A percentile compares a stretch with the other conserved stretches of the same genome.
These are phyloP conservation scores for Nemania bipapillata DNA, from an alignment of 2,329 filamentous ascomycete genomes.

Conservation along the genomic window DNA sequence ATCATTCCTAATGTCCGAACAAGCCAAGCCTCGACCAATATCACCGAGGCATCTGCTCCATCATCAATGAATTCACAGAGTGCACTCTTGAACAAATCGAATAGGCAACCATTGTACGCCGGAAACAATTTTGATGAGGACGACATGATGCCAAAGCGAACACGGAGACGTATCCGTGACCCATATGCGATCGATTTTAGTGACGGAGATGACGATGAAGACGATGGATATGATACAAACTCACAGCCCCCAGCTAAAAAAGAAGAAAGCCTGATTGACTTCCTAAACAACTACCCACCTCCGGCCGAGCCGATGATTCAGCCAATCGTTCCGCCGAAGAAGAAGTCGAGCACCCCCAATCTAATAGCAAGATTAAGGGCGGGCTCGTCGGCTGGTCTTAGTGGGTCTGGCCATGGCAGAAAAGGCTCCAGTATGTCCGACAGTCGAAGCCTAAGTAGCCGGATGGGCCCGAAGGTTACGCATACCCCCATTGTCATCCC, in stretches of 20 bases:
- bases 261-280: slow-evolving; percentile 78
- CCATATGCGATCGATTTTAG: slow-evolving; percentile 92
- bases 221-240: slow-evolving; percentile 62
- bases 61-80: slow-evolving; percentile 81
- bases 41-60: slow-evolving; percentile 68
- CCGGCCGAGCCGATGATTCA: slow-evolving; percentile 62
- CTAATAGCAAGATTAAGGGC: slow-evolving; percentile 68
- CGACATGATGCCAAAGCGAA: slow-evolving; percentile 73
- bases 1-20: slow-evolving; percentile 66
- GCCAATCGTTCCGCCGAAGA: slow-evolving; percentile 62
- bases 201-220: slow-evolving; percentile 72
- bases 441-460: slow-evolving; percentile 56
- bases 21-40: slow-evolving; percentile 66
- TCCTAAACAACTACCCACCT: slow-evolving; percentile 75
- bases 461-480: slow-evolving; percentile 53
- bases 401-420: slow-evolving; percentile 34
- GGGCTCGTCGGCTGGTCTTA: slow-evolving; percentile 48
- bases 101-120: slow-evolving; percentile 53
- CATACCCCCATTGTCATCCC: slow-evolving; percentile 67
- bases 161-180: slow-evolving; percentile 81
- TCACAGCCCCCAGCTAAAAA: slow-evolving; percentile 58
- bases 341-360: slow-evolving; percentile 71
- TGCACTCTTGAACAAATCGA: slow-evolving; percentile 66
- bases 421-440: slow-evolving; percentile 49
- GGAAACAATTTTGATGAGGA: slow-evolving; percentile 60